A percentile compares a stretch with the other conserved stretches of the same genome.
These are phyloP conservation scores for Cyathus striatus DNA, from an alignment of 768 basidiomycete species.

Conservation along the genomic window DNA sequence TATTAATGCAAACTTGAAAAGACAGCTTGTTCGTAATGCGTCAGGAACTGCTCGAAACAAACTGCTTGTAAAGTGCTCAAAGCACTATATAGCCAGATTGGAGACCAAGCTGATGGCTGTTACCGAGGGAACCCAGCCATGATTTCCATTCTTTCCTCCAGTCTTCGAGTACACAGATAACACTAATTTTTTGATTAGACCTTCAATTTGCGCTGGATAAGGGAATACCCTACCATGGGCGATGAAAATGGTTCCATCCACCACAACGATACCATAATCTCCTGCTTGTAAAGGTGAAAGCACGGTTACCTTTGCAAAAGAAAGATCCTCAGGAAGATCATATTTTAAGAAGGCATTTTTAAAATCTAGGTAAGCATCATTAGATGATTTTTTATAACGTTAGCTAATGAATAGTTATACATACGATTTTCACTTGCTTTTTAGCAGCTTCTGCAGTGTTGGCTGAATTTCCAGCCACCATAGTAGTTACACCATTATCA, in stretches of 20 bases:
- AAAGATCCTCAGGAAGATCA: not conserved
- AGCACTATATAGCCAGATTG: conserved; percentile 1
- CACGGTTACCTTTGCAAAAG: not conserved
- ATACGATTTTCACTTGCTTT: not conserved
- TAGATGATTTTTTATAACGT: not conserved
- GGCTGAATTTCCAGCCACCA: conserved; percentile 1
- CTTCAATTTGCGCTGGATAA: not conserved
- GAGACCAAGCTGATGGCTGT: not conserved
- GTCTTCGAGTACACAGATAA: not conserved
- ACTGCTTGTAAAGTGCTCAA: not conserved
- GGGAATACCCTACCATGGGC: not conserved
- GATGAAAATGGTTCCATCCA: not conserved
- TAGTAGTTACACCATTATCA: no score
- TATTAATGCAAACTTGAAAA: not conserved
- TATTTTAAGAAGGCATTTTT: not conserved
- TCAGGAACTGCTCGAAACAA: not conserved
- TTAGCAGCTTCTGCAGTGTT: not conserved
- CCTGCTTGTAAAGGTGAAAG: not conserved
- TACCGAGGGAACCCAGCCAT: not conserved
- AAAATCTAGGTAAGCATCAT: not conserved
- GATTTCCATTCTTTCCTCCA: no score
- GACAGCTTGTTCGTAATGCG: not conserved
- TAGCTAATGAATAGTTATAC: no score
- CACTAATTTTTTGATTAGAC: not conserved
- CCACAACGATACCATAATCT: not conserved